Percentiles rank a stretch among this genome's conserved stretches.
phyloP scores from a whole-genome alignment of 345 rosid genomes.

The Brassica incana region DNA sequence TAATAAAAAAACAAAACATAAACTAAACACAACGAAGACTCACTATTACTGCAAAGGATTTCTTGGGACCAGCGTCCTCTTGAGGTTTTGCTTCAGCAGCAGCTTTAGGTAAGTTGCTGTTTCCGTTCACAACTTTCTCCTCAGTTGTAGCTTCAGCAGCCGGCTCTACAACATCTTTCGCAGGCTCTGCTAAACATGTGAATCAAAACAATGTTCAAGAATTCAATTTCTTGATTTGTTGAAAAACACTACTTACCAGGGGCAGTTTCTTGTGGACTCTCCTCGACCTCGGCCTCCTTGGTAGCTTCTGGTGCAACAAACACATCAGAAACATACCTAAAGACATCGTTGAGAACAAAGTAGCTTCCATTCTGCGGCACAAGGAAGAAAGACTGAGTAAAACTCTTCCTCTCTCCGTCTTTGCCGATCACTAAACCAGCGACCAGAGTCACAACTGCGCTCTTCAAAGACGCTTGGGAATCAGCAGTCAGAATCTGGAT shows the following conservation, averaged over 20 bases:
- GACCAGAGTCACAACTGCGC: slow-evolving; percentile 64
- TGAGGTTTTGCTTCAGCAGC: slow-evolving; percentile 26
- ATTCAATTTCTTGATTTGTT: neutral
- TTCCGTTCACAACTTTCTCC: slow-evolving; percentile 7
- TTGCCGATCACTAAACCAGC: slow-evolving; percentile 60
- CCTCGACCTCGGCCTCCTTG: slow-evolving; percentile 37
- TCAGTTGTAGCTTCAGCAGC: neutral
- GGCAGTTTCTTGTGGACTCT: neutral
- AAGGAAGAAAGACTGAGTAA: slow-evolving; percentile 70
- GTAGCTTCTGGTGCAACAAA: slow-evolving; percentile 30
- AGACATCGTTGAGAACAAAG: slow-evolving; percentile 71
- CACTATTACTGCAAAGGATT: slow-evolving; percentile 31
- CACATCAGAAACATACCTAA: slow-evolving; percentile 54
- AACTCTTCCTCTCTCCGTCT: slow-evolving; percentile 48
- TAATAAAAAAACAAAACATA: neutral
- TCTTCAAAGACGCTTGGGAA: slow-evolving; percentile 54
- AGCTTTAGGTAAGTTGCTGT: slow-evolving; percentile 13
- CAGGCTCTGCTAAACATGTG: slow-evolving; percentile 10
- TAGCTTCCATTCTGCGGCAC: slow-evolving; percentile 63
- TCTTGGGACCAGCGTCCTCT: slow-evolving; percentile 21
- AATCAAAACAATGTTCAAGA: slow-evolving; percentile 17
- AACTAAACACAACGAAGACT: slow-evolving; percentile 13
- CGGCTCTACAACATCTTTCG: neutral
- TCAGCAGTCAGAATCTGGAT: slow-evolving; percentile 60
- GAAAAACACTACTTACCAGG: neutral